Evolutionary conservation across 2,329 filamentous ascomycete species (phyloP).

Genomic region (Neopestalotiopsis sp.): DNA sequence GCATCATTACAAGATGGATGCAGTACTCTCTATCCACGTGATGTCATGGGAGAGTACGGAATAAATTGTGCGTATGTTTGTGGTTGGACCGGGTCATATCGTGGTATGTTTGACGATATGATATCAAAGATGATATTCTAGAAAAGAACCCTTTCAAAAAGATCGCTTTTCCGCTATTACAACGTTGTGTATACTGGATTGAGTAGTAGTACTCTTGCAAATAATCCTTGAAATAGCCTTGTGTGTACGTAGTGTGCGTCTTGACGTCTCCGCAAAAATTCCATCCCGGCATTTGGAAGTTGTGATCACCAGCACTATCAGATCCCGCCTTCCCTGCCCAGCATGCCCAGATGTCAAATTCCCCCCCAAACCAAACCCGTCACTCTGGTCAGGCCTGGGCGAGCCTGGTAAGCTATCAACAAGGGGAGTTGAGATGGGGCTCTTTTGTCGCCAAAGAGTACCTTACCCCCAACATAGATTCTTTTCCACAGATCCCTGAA

Average conservation of each 20-base stretch:
- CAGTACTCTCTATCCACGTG: no score
- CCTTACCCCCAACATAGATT: not conserved
- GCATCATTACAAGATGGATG: no score
- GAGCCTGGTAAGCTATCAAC: no score
- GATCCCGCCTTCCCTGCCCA: not conserved
- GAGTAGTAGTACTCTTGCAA: not conserved
- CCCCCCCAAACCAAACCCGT: not conserved
- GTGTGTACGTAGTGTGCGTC: no score
- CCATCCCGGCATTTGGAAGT: conserved; percentile 9
- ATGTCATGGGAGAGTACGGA: no score
- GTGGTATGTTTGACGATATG: no score
- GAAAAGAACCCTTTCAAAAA: no score
- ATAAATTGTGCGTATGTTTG: no score
- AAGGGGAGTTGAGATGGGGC: not conserved
- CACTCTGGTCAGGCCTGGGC: not conserved
- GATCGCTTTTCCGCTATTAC: not conserved
- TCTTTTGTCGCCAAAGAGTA: not conserved
- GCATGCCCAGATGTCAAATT: not conserved
- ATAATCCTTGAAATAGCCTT: not conserved
- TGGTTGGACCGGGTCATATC: no score
- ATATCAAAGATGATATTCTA: no score
- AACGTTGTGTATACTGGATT: not conserved
- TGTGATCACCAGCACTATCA: conserved; percentile 16
- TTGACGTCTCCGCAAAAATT: not conserved
- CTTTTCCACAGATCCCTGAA: not conserved